These are phyloP conservation scores for Botrytis galanthina DNA, from an alignment of 2,329 filamentous ascomycete species.

Conservation along the genomic window DNA sequence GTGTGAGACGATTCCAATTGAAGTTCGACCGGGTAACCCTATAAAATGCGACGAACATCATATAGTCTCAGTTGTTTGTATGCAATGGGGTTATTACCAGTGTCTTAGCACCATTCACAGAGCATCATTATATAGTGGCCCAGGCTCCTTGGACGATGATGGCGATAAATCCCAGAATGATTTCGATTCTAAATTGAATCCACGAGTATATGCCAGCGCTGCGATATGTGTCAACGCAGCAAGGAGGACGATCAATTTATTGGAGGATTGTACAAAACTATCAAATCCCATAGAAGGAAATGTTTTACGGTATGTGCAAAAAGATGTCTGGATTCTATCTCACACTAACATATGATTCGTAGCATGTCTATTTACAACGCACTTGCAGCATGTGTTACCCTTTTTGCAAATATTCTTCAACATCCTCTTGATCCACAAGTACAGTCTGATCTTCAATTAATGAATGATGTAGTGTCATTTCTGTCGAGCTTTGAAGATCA, in stretches of 20 bases:
- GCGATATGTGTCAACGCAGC: conserved; percentile 30
- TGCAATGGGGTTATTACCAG: conserved; percentile 33
- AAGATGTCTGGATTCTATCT: neutral
- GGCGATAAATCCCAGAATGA: conserved; percentile 18
- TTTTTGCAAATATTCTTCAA: conserved; percentile 92
- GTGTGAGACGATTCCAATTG: conserved; percentile 29
- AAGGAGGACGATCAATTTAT: conserved; percentile 26
- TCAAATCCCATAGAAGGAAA: conserved; percentile 26
- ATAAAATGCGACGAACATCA: conserved; percentile 27
- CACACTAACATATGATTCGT: neutral
- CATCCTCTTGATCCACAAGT: conserved; percentile 85
- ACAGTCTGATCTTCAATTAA: conserved; percentile 79
- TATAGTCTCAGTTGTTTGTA: conserved; percentile 27
- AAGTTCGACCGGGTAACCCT: conserved; percentile 31
- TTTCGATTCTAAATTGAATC: conserved; percentile 23
- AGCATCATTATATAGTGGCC: conserved; percentile 26
- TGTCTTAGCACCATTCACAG: conserved; percentile 29
- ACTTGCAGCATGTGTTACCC: conserved; percentile 83
- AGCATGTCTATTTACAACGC: conserved; percentile 66
- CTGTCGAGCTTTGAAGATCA: conserved; percentile 7
- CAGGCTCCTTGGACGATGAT: conserved; percentile 17
- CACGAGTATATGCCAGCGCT: conserved; percentile 28
- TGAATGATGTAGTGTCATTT: conserved; percentile 65
- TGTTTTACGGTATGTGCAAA: conserved; percentile 13
- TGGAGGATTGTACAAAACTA: conserved; percentile 24